A percentile compares a stretch with the other conserved stretches of the same genome.
Conservation (phyloP, 176 grass and related monocot species). For the Areca catechu region DNA sequence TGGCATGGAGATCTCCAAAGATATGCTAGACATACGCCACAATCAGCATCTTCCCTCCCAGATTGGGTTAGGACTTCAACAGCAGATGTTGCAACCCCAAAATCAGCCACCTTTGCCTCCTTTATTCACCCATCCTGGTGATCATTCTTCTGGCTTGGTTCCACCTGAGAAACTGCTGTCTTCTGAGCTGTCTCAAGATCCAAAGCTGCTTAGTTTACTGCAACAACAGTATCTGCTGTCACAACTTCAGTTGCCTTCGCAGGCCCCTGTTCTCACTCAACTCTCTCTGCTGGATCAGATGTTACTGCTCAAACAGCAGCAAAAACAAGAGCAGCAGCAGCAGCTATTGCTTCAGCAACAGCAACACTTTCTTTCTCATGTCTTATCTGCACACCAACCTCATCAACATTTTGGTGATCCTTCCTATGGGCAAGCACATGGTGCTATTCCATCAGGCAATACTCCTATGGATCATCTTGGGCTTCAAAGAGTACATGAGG, state of each 20-base stretch:
- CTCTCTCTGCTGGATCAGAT: conserved; percentile 84
- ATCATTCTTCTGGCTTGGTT: conserved; percentile 13
- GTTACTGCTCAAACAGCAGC: conserved; percentile 85
- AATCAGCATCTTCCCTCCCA: conserved; percentile 55
- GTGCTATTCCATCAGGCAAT: conserved; percentile 35
- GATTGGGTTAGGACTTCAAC: conserved; percentile 43
- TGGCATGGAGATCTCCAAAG: conserved; percentile 38
- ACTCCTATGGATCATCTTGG: conserved; percentile 25
- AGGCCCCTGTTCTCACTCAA: conserved; percentile 48
- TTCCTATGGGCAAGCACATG: conserved; percentile 34
- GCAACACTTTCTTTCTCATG: conserved; percentile 57
- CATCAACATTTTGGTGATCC: conserved; percentile 37
- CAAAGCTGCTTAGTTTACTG: conserved; percentile 52
- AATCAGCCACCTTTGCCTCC: conserved; percentile 39
- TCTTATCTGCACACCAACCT: conserved; percentile 21
- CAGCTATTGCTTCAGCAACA: conserved; percentile 31
- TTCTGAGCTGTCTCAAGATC: conserved; percentile 72
- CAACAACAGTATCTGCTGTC: conserved; percentile 86
- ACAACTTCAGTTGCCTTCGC: conserved; percentile 73
- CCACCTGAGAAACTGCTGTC: conserved; percentile 48
- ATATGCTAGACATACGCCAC: conserved; percentile 34
- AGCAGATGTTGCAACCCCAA: conserved; percentile 38
- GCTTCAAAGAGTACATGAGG: conserved; percentile 48
- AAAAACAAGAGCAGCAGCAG: conserved; percentile 59
- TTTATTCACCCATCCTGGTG: conserved; percentile 22